These are phyloP conservation scores for Colletotrichum somersetense DNA, from an alignment of 2,329 filamentous ascomycete species.

Conservation along the genomic window DNA sequence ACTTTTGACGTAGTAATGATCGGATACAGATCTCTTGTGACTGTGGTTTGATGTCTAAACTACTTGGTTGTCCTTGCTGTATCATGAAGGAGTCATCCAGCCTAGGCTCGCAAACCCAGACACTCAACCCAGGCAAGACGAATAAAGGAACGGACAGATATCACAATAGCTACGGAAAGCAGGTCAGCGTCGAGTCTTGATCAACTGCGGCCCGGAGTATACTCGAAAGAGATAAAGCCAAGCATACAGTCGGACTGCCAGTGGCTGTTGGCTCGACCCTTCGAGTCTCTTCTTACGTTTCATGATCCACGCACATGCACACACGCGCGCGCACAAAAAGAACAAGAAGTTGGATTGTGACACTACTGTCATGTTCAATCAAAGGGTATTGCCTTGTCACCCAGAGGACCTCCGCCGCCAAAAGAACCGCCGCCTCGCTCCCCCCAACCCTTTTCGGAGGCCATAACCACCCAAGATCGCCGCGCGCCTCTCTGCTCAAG, in stretches of 20 bases:
- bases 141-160: conserved; percentile 34
- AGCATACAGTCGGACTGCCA: conserved; percentile 27
- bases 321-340: too few species aligned
- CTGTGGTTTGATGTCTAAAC: conserved; percentile 17
- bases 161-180: conserved; percentile 31
- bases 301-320: not conserved
- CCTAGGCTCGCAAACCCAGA: conserved; percentile 43
- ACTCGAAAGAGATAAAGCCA: conserved; percentile 9
- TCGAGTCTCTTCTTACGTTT: not conserved
- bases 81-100: not conserved
- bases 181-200: not conserved
- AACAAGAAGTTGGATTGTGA: not conserved
- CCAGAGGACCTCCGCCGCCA: not conserved
- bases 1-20: not conserved
- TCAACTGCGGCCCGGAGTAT: not conserved
- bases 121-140: conserved; percentile 18
- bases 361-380: not conserved
- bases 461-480: not conserved
- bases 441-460: not conserved
- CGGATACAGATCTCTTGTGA: not conserved
- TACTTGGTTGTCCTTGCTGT: conserved; percentile 3
- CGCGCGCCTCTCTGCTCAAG: too few species aligned
- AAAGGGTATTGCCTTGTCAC: not conserved
- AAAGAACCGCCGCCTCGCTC: not conserved
- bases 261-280: not conserved